Conservation (phyloP, 495 filamentous ascomycete genomes). For the Penicillium samsonianum region DNA sequence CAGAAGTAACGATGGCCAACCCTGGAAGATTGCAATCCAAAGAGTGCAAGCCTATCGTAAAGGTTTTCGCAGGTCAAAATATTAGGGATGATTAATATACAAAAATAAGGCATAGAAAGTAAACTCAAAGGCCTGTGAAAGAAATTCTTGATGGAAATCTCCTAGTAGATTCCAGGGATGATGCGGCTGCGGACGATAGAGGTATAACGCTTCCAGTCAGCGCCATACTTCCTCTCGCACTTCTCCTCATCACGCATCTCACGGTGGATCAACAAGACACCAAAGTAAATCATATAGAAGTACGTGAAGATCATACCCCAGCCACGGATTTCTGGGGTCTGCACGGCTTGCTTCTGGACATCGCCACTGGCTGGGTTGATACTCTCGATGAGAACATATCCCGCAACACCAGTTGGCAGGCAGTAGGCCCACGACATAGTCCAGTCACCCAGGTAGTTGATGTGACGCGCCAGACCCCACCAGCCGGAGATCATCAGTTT, state of each 20-base stretch:
- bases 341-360: conserved; percentile 59
- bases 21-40: background rate
- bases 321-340: conserved; percentile 66
- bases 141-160: background rate
- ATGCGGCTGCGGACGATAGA: conserved; percentile 82
- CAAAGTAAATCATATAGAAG: conserved; percentile 95
- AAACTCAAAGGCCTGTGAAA: background rate
- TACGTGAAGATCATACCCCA: conserved; percentile 90
- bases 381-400: conserved; percentile 61
- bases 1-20: no score
- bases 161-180: conserved; percentile 85
- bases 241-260: conserved; percentile 90
- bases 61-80: background rate
- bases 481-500: conserved; percentile 84
- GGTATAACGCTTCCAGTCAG: conserved; percentile 90
- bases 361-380: conserved; percentile 53
- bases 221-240: conserved; percentile 88
- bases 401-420: conserved; percentile 84
- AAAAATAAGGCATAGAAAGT: background rate
- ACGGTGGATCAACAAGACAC: conserved; percentile 84
- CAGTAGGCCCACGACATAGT: conserved; percentile 90
- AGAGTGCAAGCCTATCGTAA: background rate
- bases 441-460: conserved; percentile 99
- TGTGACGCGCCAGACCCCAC: conserved; percentile 92
- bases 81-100: background rate